Evolutionary conservation across 495 filamentous ascomycete genomes (phyloP), one percentile per base, ranked within the genome.

Genomic region (Talaromyces borbonicus): DNA sequence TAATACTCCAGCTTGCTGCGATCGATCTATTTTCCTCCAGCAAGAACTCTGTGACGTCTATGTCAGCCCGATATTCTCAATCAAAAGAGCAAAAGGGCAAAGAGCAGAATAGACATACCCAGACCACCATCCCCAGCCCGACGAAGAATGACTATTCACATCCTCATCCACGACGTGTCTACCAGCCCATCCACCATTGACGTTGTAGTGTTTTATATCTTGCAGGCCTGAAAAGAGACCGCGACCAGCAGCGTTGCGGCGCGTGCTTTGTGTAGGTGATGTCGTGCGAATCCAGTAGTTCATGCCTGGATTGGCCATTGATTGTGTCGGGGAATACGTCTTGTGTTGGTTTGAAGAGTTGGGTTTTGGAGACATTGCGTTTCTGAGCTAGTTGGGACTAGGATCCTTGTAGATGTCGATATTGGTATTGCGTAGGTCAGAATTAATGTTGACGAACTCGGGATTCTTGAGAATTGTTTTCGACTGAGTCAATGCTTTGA

Each of bases 171-270:
- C 31, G 25, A 46, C 43, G 5, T 46, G 43, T 16, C 43, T 31
- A 1, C 20, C 16, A 49, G 67, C 67, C 65, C 64, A 71, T 23
- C 67, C 67, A 9, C 46, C 35, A 5, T 69, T 65, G 8, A 71
- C 67, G 9, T 67, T 68, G 42, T 71, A 71, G 44, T 60, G 55
- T 50, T 71, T 71, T 9, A 53, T 52, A 35, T 71, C 67, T 44
- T 71, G 67, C 4, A 71, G 55, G 5, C 67, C 67, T 30, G 67
- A 65, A 49, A 71, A 71, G 38, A 71, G 63, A 20, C 67, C 67
- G 11, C 67, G 60, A 39, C 67, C 67, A 12, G 57, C 43, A 6
- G 43, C 43, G 12, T 35, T 46, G 43, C 43, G 43, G 14, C 43
- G 31, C 4, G 30, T 46, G 43, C 43, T 32, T 16, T 46, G 43